Base-by-base conservation (phyloP, 164 flowering plant species). In the Nymphaea colorata region DNA sequence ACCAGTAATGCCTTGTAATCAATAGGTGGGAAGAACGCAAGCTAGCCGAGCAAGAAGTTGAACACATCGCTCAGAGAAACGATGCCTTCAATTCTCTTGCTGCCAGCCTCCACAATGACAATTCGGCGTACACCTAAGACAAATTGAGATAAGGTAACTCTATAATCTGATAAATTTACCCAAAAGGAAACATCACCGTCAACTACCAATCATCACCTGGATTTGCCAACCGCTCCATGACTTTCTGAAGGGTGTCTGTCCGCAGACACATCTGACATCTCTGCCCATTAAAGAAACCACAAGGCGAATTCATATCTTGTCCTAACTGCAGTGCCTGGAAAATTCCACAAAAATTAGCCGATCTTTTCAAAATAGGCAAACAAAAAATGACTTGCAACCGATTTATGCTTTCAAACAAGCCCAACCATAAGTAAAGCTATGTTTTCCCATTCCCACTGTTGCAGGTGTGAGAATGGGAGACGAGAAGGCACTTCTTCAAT, bases 191-290 rank as follows among this genome's bases (percentile, higher is more conserved):
- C 14, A 15, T 8, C 42, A 17, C 6, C 41, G 3, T 17, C 64
- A 61, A 8, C 10, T 17, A 41, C n/a, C 11, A 61, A 17, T 0
- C 8, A 11, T 64, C 69, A 87, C 98, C 98, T 71, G 98, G 96
- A 67, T 73, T 80, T 67, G 94, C 77, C 71, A 93, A 79, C 16
- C 92, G 85, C 68, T 93, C 98, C 93, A 93, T 87, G 72, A 93
- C 92, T 83, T 86, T 85, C 47, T 82, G 90, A 72, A 93, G 76
- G 7, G 94, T 78, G 78, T 93, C 97, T 36, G 97, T 75, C 43
- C 87, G 92, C 79, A 93, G 76, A 75, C 98, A 93, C 97, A 91
- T 93, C 67, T 93, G 96, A 72, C 89, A 91, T 80, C 92, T 77
- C 76, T 84, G 98, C 61, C 83, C 82, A 71, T 77, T 81, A 25